Conservation (phyloP, 805 yeast species). For the Myxozyma udenii region DNA sequence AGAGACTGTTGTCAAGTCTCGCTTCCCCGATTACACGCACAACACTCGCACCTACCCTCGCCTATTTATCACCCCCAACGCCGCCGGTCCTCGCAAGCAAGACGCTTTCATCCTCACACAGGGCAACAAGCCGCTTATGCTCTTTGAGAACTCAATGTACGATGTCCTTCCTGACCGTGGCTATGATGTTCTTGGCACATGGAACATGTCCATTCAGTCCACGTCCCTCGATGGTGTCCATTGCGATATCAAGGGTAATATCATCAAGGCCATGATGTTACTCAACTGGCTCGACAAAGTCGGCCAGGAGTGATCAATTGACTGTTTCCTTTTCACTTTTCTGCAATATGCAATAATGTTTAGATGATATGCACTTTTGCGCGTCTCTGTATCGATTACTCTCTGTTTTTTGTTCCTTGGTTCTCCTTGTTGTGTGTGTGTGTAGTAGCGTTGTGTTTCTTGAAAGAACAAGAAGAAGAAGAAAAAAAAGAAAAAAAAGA, state of each 20-base stretch:
- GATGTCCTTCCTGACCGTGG: conserved; percentile 24
- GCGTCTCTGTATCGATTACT: too few relatives aligned
- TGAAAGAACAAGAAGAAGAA: too few relatives aligned
- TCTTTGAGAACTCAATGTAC: conserved; percentile 26
- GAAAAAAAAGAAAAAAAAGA: too few relatives aligned
- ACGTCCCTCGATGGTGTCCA: conserved; percentile 27
- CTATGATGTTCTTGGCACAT: conserved; percentile 27
- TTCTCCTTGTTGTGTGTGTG: too few relatives aligned
- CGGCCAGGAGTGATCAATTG: conserved; percentile 8
- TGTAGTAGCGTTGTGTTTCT: too few relatives aligned
- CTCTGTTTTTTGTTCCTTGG: too few relatives aligned
- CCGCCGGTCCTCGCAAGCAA: conserved; percentile 26
- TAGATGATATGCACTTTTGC: too few relatives aligned
- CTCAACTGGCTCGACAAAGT: conserved; percentile 29
- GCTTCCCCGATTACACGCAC: conserved; percentile 10
- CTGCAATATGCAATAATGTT: background rate
- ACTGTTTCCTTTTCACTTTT: background rate
- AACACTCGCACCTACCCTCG: conserved; percentile 19
- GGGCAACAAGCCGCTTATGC: conserved; percentile 30
- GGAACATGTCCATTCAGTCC: conserved; percentile 30
- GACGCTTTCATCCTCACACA: conserved; percentile 27
- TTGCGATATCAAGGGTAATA: conserved; percentile 25
- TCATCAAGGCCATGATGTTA: conserved; percentile 29
- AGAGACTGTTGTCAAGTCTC: conserved; percentile 15
- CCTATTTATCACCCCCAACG: conserved; percentile 26